Evolutionary conservation across 2,329 filamentous ascomycete species (phyloP), one percentile per base, ranked within the genome.

Genomic region (Ophiostoma ulmi): DNA sequence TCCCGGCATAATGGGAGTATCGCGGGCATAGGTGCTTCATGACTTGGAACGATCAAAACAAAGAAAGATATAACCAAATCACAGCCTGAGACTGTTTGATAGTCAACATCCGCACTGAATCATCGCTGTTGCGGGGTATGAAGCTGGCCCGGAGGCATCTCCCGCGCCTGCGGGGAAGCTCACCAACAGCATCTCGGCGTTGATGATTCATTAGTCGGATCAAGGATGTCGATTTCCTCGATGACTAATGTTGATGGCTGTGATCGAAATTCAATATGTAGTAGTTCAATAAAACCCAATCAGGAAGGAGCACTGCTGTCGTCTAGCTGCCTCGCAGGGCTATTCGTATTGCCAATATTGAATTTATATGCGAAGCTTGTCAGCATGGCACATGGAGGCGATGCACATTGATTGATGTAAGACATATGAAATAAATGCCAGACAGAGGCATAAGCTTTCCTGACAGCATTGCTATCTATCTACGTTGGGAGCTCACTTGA

Each of bases 201-300:
- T 17, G 52, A 58, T 58, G n/a, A 58, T 58, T 58, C 52, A 58
- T 5, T 58, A 58, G 52, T 58, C 52, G 52, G 52, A 58, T 58
- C 3, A 26, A 58, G 22, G 52, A 58, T 58, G 22, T 58, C 22
- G n/a, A 58, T 58, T 58, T 26, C 52, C 52, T 31, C 11, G 52
- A 7, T 58, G 11, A 26, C 52, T 58, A 26, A 22, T 58, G 8
- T 11, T 55, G n/a, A 14, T 4, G 2, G 52, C 8, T 20, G 38
- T 8, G 38, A n/a, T 44, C 3, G 5, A 5, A 44, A 17, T 44
- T n/a, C 17, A 48, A 48, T 44, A 48, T 48, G 38, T 7, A n/a
- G 17, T 48, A 20, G 17, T 48, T 20, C 41, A 44, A 44, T 44
- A 13, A 14, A 5, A 5, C 41, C 17, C n/a, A 20, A 48, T n/a